Evolutionary conservation across 371 early-diverging fungal genomes (phyloP), one percentile per base, ranked within the genome.

Genomic region (Mucor ambiguus): DNA sequence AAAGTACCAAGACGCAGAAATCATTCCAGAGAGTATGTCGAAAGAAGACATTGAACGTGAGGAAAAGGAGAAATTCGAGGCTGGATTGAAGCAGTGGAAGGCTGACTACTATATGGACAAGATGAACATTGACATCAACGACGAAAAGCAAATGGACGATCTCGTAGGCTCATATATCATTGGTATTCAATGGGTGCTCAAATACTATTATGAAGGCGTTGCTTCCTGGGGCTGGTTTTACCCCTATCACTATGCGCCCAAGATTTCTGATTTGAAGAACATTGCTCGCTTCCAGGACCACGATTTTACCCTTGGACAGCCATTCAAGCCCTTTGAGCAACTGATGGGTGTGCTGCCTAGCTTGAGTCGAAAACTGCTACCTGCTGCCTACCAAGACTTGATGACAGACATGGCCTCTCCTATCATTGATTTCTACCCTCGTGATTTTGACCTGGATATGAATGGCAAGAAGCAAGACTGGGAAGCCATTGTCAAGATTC

Each of bases 191-290:
- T 99, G 99, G 99, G 95, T 98, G 11, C 85, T 98, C 24, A 79
- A 85, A 62, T 99, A 99, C 77, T 99, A 99, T 76, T 97, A 96
- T 77, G 80, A 88, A 38, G 99, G 98, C 46, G 93, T 95, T 16
- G 92, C 92, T 14, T 95, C 95, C 3, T 99, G 99, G 99, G 93
- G 91, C 16, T 99, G 97, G 97, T 99, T 92, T 84, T 99, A 94
- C 73, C 98, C 98, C 4, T 96, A 93, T 80, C 98, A 99, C 75
- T 99, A 98, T 79, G 94, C 99, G 7, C 99, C 99, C 37, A 96
- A 96, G 79, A 93, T 99, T 52, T 88, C 92, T 30, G 90, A 90
- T 72, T 58, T 90, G 8, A 79, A 74, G 4, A 72, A 90, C 57
- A 67, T 93, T 66, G 73, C 64, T 4, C 77, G 85, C 20, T 89